phyloP scores from a whole-genome alignment of 108 stramenopile genomes.

The Schizochytrium sp. region DNA sequence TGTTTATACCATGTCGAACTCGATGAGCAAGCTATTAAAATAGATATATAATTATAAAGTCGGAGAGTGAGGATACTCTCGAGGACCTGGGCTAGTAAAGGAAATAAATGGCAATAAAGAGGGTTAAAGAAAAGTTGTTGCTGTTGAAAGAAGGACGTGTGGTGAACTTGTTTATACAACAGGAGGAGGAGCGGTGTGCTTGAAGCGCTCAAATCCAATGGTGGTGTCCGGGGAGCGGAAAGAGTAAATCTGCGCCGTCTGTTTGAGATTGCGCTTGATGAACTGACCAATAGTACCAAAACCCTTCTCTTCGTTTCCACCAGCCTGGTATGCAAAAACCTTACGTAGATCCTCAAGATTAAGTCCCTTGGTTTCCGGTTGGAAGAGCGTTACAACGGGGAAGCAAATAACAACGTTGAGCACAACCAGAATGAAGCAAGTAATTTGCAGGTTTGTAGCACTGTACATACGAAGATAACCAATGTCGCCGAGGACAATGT shows the following conservation, averaged over 20 bases:
- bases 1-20: no score
- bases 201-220: constrained; percentile 28
- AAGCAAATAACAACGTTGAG: constrained; percentile 43
- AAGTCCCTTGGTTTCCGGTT: constrained; percentile 55
- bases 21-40: no score
- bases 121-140: background rate
- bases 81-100: background rate
- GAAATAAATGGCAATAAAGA: background rate
- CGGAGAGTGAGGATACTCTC: no score
- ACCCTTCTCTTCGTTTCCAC: constrained; percentile 7
- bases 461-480: constrained; percentile 6
- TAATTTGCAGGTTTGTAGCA: constrained; percentile 1
- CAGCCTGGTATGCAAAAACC: constrained; percentile 35
- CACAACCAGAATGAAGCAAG: background rate
- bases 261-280: background rate
- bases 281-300: constrained; percentile 27
- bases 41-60: no score
- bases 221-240: constrained; percentile 54
- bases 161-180: background rate
- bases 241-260: background rate
- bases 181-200: background rate
- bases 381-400: background rate
- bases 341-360: constrained; percentile 50
- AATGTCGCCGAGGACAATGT: constrained; percentile 57
- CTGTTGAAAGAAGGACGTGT: background rate